Conservation (phyloP, 805 yeast species). For the Myxozyma udenii region DNA sequence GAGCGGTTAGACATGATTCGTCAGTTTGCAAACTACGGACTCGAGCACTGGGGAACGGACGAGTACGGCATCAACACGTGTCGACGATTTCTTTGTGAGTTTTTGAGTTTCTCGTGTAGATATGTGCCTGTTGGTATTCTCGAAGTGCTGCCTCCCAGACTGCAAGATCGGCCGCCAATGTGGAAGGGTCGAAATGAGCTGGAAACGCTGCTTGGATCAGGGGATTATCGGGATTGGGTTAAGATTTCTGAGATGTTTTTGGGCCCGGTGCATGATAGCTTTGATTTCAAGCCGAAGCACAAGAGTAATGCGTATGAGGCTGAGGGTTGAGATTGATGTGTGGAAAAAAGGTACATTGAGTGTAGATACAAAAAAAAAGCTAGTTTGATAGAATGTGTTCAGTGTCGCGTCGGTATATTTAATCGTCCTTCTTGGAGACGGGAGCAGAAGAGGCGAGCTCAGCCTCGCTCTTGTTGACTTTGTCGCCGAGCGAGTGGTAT, state of each 20-base stretch:
- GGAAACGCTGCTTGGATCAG: conserved; percentile 82
- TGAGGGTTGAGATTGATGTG: neutral
- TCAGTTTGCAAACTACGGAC: conserved; percentile 71
- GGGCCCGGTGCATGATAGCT: conserved; percentile 75
- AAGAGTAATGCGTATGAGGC: conserved; percentile 76
- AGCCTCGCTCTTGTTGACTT: conserved; percentile 35
- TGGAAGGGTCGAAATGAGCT: conserved; percentile 92
- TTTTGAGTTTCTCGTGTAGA: conserved; percentile 87
- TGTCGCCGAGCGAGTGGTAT: conserved; percentile 50
- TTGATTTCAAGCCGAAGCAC: conserved; percentile 87
- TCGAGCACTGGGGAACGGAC: conserved; percentile 97
- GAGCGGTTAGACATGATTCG: conserved; percentile 78
- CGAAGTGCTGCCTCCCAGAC: conserved; percentile 79
- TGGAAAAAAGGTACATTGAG: neutral
- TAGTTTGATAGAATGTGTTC: too few species aligned
- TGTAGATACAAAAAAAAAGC: neutral
- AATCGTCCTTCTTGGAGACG: conserved; percentile 34
- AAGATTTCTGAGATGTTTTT: conserved; percentile 91
- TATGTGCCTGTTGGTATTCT: conserved; percentile 92
- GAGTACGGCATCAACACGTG: conserved; percentile 87
- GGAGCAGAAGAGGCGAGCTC: conserved; percentile 15
- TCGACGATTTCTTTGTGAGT: conserved; percentile 90
- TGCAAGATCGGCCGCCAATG: conserved; percentile 89
- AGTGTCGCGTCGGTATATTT: too few species aligned
- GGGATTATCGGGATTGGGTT: conserved; percentile 91